These are phyloP conservation scores for Talaromyces sp. DNA, from an alignment of 2,329 filamentous ascomycete species.

Conservation along the genomic window DNA sequence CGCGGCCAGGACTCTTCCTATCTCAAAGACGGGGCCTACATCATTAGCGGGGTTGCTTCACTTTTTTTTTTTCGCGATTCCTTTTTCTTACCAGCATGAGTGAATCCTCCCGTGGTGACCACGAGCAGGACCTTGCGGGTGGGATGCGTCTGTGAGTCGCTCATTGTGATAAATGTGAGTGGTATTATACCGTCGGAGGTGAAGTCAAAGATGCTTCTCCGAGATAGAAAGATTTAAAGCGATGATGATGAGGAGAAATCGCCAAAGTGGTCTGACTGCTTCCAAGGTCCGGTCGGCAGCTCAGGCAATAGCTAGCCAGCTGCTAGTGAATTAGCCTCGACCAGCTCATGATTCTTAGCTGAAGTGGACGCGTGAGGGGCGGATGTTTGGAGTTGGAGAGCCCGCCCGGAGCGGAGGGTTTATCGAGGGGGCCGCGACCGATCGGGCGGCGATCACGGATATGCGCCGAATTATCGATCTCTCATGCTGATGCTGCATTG, in stretches of 20 bases:
- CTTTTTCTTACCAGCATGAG: constrained; percentile 23
- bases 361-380: background rate
- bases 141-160: constrained; percentile 1
- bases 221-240: background rate
- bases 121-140: constrained; percentile 29
- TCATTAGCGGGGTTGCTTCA: background rate
- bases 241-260: background rate
- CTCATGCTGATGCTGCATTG: no score
- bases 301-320: no score
- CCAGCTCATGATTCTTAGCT: background rate
- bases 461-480: background rate
- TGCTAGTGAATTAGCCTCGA: background rate
- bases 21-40: constrained; percentile 31
- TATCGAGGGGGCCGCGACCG: background rate
- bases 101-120: constrained; percentile 33
- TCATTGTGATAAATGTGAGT: background rate
- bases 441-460: background rate
- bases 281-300: no score
- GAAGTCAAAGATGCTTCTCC: background rate
- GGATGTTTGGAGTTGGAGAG: background rate
- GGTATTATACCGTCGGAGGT: background rate
- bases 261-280: background rate
- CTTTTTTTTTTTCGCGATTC: constrained; percentile 11
- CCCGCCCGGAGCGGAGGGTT: background rate
- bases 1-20: constrained; percentile 27